Conservation (phyloP, 139 green algal species). For the Medakamo hakoo region DNA sequence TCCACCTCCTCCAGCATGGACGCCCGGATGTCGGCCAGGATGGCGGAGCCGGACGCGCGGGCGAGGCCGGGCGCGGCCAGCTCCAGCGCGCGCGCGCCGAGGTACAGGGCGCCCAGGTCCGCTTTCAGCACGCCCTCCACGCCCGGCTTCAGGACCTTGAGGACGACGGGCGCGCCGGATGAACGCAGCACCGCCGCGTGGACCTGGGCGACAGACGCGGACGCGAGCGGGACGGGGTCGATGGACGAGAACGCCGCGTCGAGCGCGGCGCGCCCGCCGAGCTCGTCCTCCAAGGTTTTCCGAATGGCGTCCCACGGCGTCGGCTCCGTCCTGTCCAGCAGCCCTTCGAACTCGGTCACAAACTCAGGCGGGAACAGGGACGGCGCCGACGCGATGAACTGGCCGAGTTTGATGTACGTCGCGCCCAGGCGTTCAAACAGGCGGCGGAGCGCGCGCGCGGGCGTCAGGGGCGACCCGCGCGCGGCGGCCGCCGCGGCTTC, state of each 20-base stretch:
- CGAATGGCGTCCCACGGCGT: slow-evolving; percentile 60
- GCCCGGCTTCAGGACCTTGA: slow-evolving; percentile 89
- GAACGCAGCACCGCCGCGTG: slow-evolving; percentile 62
- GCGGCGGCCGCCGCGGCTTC: not conserved
- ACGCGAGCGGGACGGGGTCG: slow-evolving; percentile 67
- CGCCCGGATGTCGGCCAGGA: slow-evolving; percentile 49
- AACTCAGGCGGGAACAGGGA: slow-evolving; percentile 90
- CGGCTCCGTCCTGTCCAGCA: slow-evolving; percentile 74
- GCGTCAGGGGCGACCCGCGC: not conserved
- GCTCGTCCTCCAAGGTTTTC: slow-evolving; percentile 34
- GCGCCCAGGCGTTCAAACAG: slow-evolving; percentile 89
- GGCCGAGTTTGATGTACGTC: slow-evolving; percentile 89
- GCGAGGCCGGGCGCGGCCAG: slow-evolving; percentile 66
- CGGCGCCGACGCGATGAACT: slow-evolving; percentile 85
- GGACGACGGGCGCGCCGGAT: slow-evolving; percentile 62
- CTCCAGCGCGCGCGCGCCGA: slow-evolving; percentile 51
- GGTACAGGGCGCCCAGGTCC: slow-evolving; percentile 82
- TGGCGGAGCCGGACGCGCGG: slow-evolving; percentile 54
- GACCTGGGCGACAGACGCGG: slow-evolving; percentile 85
- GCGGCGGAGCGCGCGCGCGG: slow-evolving; percentile 28
- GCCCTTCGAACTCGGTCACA: slow-evolving; percentile 91
- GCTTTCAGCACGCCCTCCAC: slow-evolving; percentile 70
- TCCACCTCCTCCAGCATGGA: slow-evolving; percentile 87
- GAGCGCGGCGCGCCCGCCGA: slow-evolving; percentile 42
- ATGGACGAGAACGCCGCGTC: slow-evolving; percentile 68